Percentiles rank a stretch among this genome's conserved stretches.
These are phyloP conservation scores for Thraustochytrium sp. DNA, from an alignment of 352 stramenopile species.

Conservation along the genomic window DNA sequence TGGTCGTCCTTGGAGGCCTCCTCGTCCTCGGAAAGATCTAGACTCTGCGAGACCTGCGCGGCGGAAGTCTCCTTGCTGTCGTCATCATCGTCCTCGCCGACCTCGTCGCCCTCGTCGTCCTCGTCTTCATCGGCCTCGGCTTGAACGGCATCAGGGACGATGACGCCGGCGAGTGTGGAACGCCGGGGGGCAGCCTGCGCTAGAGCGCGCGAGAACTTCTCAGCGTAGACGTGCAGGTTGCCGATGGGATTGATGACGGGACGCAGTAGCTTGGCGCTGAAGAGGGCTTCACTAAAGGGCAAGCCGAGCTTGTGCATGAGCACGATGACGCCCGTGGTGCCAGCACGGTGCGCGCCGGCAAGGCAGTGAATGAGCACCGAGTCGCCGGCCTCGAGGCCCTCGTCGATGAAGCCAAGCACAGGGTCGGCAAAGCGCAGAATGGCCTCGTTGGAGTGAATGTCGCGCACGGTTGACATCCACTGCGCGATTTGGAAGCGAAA, in stretches of 20 bases:
- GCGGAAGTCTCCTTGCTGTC: too few relatives aligned
- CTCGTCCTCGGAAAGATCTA: too few relatives aligned
- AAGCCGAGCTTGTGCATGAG: constrained; percentile 48
- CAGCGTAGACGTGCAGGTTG: constrained; percentile 40
- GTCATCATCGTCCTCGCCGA: not conserved
- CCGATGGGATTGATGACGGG: constrained; percentile 53
- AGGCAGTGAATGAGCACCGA: constrained; percentile 53
- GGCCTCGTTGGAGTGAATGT: not conserved
- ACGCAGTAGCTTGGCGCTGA: constrained; percentile 38
- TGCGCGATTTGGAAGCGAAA: constrained; percentile 29
- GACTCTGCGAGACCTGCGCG: too few relatives aligned
- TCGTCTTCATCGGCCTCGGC: not conserved
- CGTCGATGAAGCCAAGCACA: constrained; percentile 48
- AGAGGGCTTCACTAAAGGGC: not conserved
- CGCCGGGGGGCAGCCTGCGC: not conserved
- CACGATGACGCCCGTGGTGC: constrained; percentile 52
- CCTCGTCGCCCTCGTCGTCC: not conserved
- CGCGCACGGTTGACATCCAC: constrained; percentile 23
- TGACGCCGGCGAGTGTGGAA: not conserved
- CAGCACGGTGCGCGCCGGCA: constrained; percentile 52
- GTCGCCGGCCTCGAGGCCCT: constrained; percentile 17
- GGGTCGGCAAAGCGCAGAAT: constrained; percentile 1
- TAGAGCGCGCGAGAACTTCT: not conserved
- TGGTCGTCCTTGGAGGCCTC: too few relatives aligned
- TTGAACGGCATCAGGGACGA: too few relatives aligned